Base-by-base conservation (phyloP, 164 flowering plant genomes). In the Aristolochia fimbriata region DNA sequence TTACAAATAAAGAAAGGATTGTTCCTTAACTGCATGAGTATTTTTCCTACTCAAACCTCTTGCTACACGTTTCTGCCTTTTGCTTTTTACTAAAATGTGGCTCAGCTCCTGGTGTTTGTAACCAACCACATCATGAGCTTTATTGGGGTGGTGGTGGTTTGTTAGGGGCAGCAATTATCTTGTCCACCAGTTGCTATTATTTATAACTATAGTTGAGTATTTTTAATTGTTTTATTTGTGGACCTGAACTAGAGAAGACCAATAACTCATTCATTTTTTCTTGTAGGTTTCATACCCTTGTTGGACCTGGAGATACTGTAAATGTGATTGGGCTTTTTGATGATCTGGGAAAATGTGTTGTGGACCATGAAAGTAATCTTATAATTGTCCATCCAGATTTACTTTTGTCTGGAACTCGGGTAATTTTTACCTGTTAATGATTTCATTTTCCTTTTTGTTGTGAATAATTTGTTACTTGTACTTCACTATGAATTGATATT, bases 221-320 rank as follows among this genome's bases (percentile, higher is more conserved):
- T 37, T 10, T 37, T 37, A 10, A 37, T 37, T 37, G 4, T 31
- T 31, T 31, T 31, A 31, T 37, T 37, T 10, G 8, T 7, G 43
- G 8, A 37, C 4, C 43, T 1, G 12, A 10, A 37, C 43, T 37
- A 37, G 7, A 37, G 43, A 37, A 10, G 43, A 10, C 9, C 48
- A 43, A 63, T 19, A 1, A 17, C 57, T 19, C 56, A 25, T 60
- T 63, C 10, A 55, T 57, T 46, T 46, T 59, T 22, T 57, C 50
- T 25, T 58, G 47, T 76, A 94, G 97, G 99, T 83, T 76, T 69
- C 75, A 76, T 65, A 82, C 88, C 73, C 76, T 80, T 25, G 71
- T 94, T 78, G 79, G 81, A 49, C 95, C 99, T 57, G 99, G 99
- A 71, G 97, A 90, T 65, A 81, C 93, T n/a, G 72, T 91, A 23